A percentile compares a stretch with the other conserved stretches of the same genome.
phyloP scores from a whole-genome alignment of 768 basidiomycete genomes.

The Leccinum variicolor region DNA sequence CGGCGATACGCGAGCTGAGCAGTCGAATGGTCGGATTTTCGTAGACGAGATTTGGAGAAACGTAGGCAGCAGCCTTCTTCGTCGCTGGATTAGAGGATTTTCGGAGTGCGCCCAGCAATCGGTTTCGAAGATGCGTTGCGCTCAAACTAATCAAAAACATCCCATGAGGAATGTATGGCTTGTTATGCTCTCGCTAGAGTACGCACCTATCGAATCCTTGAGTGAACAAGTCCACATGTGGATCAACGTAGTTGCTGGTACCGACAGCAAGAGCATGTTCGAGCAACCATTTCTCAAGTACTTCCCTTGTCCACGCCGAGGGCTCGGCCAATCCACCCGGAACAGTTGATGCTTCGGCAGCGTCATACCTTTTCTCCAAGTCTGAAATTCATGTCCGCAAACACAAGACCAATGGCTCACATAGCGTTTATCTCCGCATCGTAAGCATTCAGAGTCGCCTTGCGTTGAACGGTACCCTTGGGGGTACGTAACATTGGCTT shows the following conservation, averaged over 20 bases:
- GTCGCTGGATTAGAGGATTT: slow-evolving; percentile 28
- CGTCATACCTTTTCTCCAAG: slow-evolving; percentile 25
- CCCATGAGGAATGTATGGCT: not conserved
- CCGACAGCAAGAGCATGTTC: slow-evolving; percentile 20
- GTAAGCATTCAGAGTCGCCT: slow-evolving; percentile 38
- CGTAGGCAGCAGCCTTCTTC: slow-evolving; percentile 17
- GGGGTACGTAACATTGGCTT: slow-evolving; percentile 44
- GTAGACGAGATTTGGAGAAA: slow-evolving; percentile 35
- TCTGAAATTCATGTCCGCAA: not conserved
- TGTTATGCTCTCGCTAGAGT: not conserved
- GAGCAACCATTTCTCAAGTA: slow-evolving; percentile 26
- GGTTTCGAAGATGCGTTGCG: slow-evolving; percentile 28
- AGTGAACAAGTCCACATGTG: slow-evolving; percentile 25
- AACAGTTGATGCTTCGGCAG: slow-evolving; percentile 21
- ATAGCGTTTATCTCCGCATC: slow-evolving; percentile 44
- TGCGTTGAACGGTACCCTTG: slow-evolving; percentile 46
- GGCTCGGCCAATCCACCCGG: slow-evolving; percentile 23
- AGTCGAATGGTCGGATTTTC: slow-evolving; percentile 39
- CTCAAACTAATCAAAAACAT: slow-evolving; percentile 20
- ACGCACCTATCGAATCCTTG: slow-evolving; percentile 38
- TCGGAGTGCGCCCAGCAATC: slow-evolving; percentile 22
- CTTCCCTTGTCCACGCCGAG: slow-evolving; percentile 19
- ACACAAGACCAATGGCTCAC: slow-evolving; percentile 23
- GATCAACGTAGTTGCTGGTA: slow-evolving; percentile 1
- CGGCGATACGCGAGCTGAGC: slow-evolving; percentile 24